Evolutionary conservation across 163 green algal genomes (phyloP).

Genomic region (Prototheca stagnorum): DNA sequence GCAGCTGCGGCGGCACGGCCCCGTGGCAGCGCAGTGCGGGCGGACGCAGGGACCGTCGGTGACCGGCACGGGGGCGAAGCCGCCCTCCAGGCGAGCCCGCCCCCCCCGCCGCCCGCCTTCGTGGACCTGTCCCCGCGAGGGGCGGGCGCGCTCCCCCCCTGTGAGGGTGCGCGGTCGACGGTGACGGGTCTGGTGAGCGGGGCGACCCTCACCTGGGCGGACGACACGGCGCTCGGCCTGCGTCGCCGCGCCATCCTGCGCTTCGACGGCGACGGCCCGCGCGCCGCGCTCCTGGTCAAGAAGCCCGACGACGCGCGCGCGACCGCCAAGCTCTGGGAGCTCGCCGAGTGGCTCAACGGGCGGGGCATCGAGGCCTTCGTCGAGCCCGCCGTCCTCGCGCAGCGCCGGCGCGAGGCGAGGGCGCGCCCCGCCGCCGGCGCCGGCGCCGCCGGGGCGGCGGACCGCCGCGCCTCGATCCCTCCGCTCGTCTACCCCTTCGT

Average conservation of each 20-base stretch:
- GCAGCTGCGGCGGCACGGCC: too few relatives aligned
- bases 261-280: slow-evolving; percentile 34
- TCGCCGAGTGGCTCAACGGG: slow-evolving; percentile 28
- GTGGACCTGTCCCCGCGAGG: too few relatives aligned
- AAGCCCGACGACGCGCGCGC: slow-evolving; percentile 43
- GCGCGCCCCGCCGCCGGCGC: too few relatives aligned
- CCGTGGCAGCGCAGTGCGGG: too few relatives aligned
- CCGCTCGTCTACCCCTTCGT: background rate
- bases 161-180: too few relatives aligned
- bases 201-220: slow-evolving; percentile 17
- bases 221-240: slow-evolving; percentile 16
- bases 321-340: slow-evolving; percentile 33
- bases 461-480: too few relatives aligned
- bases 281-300: slow-evolving; percentile 59
- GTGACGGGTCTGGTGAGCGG: slow-evolving; percentile 19
- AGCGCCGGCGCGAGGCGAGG: slow-evolving; percentile 8
- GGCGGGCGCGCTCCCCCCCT: too few relatives aligned
- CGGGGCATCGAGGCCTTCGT: slow-evolving; percentile 52
- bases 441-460: background rate
- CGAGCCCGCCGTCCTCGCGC: slow-evolving; percentile 39
- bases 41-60: too few relatives aligned
- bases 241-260: slow-evolving; percentile 25
- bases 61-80: too few relatives aligned
- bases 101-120: too few relatives aligned
- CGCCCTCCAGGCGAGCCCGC: too few relatives aligned